Percentiles rank a stretch among this genome's conserved stretches.
phyloP scores from a whole-genome alignment of 2,329 filamentous ascomycete species.

The Tetracladium maxilliforme region DNA sequence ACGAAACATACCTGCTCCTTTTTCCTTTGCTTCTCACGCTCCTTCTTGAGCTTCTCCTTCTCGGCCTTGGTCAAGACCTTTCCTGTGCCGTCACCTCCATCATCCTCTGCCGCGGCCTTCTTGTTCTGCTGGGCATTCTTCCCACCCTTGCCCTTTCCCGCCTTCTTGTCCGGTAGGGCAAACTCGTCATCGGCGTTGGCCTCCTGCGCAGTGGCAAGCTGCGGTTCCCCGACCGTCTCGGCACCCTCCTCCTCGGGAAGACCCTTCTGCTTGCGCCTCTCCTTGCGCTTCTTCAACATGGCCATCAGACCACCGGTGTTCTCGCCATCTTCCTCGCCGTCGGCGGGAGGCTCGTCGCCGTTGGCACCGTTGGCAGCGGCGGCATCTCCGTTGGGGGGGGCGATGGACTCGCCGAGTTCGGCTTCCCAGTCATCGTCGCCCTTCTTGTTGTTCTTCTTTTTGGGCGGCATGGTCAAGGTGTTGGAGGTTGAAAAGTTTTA shows the following conservation, averaged over 20 bases:
- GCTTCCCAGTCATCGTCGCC: slow-evolving; percentile 88
- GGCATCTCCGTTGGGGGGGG: slow-evolving; percentile 34
- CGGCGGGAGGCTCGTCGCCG: slow-evolving; percentile 29
- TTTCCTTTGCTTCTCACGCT: slow-evolving; percentile 95
- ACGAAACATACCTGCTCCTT: slow-evolving; percentile 83
- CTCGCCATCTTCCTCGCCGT: slow-evolving; percentile 34
- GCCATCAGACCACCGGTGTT: slow-evolving; percentile 60
- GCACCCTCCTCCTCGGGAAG: slow-evolving; percentile 24
- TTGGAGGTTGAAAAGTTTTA: too few species aligned
- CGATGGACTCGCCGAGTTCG: slow-evolving; percentile 68
- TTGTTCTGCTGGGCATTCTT: slow-evolving; percentile 21
- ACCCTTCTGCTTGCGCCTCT: slow-evolving; percentile 65
- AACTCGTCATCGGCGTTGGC: slow-evolving; percentile 78
- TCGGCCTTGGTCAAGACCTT: slow-evolving; percentile 90
- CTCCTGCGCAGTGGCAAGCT: slow-evolving; percentile 55
- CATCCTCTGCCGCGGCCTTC: slow-evolving; percentile 32
- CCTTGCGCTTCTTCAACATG: slow-evolving; percentile 67
- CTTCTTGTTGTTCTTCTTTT: slow-evolving; percentile 87
- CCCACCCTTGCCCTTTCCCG: slow-evolving; percentile 47
- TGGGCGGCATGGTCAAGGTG: slow-evolving; percentile 61
- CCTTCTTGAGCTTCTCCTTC: slow-evolving; percentile 96
- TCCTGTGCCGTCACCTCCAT: slow-evolving; percentile 39
- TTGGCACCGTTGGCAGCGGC: slow-evolving; percentile 32
- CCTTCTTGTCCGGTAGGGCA: slow-evolving; percentile 60
- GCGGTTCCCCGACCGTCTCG: slow-evolving; percentile 22